Conservation (phyloP, 306 rosid genomes). For the Prunus fruticosa region DNA sequence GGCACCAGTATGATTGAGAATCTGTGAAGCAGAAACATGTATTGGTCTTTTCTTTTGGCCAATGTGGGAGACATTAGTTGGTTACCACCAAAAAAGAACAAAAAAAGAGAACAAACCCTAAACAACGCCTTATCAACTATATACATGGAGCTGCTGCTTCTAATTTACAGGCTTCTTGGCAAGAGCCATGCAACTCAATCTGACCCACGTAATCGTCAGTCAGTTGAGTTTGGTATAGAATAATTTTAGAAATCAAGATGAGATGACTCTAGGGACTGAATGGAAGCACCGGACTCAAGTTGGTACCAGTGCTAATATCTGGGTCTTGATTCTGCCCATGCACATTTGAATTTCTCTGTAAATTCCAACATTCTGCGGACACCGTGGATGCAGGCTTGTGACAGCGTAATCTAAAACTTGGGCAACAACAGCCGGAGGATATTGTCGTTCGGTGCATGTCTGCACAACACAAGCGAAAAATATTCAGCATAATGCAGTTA, state of each 20-base stretch:
- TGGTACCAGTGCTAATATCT: conserved; percentile 84
- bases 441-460: conserved; percentile 91
- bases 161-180: conserved; percentile 1
- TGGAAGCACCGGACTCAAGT: conserved; percentile 41
- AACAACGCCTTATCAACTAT: conserved; percentile 19
- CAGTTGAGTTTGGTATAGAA: neutral
- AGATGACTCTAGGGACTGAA: neutral
- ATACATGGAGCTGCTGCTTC: conserved; percentile 23
- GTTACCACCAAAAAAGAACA: too few species aligned
- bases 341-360: conserved; percentile 91
- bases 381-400: conserved; percentile 63
- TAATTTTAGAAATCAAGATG: conserved; percentile 7
- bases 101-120: neutral
- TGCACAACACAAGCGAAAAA: conserved; percentile 29
- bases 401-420: conserved; percentile 82
- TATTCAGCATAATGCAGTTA: conserved; percentile 1
- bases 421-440: conserved; percentile 85
- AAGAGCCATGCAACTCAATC: neutral
- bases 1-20: neutral
- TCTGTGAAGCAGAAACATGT: neutral
- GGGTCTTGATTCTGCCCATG: conserved; percentile 92
- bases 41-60: neutral
- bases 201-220: neutral
- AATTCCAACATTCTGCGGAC: conserved; percentile 69
- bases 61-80: neutral